phyloP scores from a whole-genome alignment of 371 early-diverging fungal species.

The Mortierella sp. region DNA sequence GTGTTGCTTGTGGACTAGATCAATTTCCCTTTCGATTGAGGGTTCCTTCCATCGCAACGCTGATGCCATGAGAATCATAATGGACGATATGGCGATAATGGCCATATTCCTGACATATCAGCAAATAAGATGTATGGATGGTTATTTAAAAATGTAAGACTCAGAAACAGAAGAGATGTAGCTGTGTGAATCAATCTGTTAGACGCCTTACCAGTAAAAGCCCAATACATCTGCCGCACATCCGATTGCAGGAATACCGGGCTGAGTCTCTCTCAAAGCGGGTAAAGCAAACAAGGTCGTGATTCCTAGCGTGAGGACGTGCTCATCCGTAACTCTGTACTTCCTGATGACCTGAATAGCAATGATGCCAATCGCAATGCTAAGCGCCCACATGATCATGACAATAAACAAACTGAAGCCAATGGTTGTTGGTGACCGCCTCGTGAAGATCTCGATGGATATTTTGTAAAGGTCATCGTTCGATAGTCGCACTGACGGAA shows the following conservation, averaged over 20 bases:
- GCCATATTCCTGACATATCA: conserved; percentile 47
- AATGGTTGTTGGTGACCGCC: conserved; percentile 50
- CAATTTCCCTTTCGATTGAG: conserved; percentile 36
- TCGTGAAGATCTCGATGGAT: conserved; percentile 37
- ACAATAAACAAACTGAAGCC: conserved; percentile 56
- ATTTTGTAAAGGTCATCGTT: conserved; percentile 50
- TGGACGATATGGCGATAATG: conserved; percentile 52
- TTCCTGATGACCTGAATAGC: conserved; percentile 46
- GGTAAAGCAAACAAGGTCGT: conserved; percentile 54
- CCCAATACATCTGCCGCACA: conserved; percentile 57
- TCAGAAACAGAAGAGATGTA: background rate
- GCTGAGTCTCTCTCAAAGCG: conserved; percentile 58
- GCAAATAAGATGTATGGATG: background rate
- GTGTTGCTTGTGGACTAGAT: conserved; percentile 32
- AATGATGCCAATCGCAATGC: conserved; percentile 54
- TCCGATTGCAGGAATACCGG: conserved; percentile 62
- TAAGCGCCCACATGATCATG: conserved; percentile 63
- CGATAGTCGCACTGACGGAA: conserved; percentile 27
- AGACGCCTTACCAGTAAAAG: conserved; percentile 51
- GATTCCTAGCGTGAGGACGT: conserved; percentile 56
- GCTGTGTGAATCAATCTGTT: background rate
- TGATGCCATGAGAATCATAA: conserved; percentile 48
- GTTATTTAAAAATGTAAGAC: no score
- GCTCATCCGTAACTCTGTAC: conserved; percentile 42
- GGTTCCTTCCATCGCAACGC: conserved; percentile 51